Conservation (phyloP, 139 green algal species). For the Picochlorum sp. region DNA sequence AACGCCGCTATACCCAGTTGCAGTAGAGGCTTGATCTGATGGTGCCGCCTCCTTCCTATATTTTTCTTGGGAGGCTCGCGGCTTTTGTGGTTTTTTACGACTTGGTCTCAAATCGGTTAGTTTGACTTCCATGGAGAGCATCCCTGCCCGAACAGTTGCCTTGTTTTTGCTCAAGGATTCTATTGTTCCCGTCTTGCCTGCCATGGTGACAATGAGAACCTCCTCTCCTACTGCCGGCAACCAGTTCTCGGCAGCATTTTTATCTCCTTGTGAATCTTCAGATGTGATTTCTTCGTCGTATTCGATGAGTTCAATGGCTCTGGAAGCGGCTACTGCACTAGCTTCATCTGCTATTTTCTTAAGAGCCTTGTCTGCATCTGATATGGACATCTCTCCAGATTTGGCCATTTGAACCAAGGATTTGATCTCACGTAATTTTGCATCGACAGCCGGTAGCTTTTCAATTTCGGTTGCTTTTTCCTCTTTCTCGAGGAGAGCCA, state of each 20-base stretch:
- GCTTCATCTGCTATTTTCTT: background rate
- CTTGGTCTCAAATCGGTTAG: constrained; percentile 16
- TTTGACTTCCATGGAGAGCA: constrained; percentile 20
- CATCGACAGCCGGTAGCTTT: too few species aligned
- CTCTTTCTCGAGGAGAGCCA: background rate
- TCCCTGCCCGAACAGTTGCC: constrained; percentile 25
- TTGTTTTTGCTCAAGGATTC: constrained; percentile 6
- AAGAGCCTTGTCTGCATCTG: constrained; percentile 5
- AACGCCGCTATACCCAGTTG: background rate
- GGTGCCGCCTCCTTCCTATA: too few species aligned
- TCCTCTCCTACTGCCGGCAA: constrained; percentile 13
- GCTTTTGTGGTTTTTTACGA: too few species aligned
- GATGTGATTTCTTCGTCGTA: background rate
- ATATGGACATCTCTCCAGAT: background rate
- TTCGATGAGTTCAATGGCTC: background rate
- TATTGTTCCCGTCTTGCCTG: constrained; percentile 17
- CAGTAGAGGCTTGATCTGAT: too few species aligned
- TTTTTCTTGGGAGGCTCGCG: too few species aligned
- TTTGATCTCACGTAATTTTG: background rate
- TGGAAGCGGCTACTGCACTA: background rate
- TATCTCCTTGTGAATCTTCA: background rate
- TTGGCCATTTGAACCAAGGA: background rate
- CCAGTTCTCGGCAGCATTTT: background rate
- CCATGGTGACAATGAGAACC: constrained; percentile 29
- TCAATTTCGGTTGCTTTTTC: too few species aligned